Evolutionary conservation across 176 grass and related monocot species (phyloP), one percentile per base, ranked within the genome.

Genomic region (Cocos nucifera): DNA sequence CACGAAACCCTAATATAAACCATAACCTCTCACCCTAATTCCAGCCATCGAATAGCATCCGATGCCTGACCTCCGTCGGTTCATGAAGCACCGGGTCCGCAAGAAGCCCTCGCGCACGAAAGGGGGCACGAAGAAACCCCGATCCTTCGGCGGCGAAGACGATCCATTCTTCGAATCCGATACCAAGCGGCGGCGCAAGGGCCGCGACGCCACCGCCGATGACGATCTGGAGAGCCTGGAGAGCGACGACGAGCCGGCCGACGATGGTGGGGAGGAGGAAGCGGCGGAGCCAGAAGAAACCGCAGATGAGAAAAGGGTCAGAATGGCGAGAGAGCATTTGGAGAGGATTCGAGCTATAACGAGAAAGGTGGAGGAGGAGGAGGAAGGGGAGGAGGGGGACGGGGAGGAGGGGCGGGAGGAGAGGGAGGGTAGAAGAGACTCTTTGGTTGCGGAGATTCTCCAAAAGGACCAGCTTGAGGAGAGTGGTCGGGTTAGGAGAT

Each of bases 161-260:
- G 81, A 88, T 53, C 74, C 73, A 35, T 95, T 95, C 81, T 95
- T 95, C 72, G 84, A 95, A 64, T 81, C 89, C 29, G 78, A 81
- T 30, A 54, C 68, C 49, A 88, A 85, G 72, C 51, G 78, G 22
- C 78, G 72, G 35, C 65, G 81, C 35, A 44, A 44, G 9, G 35
- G 35, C 19, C 50, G 73, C 4, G 14, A 19, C 12, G 70, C 30
- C 12, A 59, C 39, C 51, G 51, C 50, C 3, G 84, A 78, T n/a
- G 89, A 85, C 66, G 84, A 80, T n/a, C 75, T 93, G 4, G 89
- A 77, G 71, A 85, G 81, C 62, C 66, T 73, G 0, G 81, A 82
- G 5, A 95, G 89, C 52, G 89, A 95, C 51, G 73, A 78, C 16
- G 63, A 56, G 9, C 77, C 67, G 30, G 77, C n/a, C 14, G 75